phyloP scores from a whole-genome alignment of 495 filamentous ascomycete genomes.

The Amphirosellinia nigrospora region DNA sequence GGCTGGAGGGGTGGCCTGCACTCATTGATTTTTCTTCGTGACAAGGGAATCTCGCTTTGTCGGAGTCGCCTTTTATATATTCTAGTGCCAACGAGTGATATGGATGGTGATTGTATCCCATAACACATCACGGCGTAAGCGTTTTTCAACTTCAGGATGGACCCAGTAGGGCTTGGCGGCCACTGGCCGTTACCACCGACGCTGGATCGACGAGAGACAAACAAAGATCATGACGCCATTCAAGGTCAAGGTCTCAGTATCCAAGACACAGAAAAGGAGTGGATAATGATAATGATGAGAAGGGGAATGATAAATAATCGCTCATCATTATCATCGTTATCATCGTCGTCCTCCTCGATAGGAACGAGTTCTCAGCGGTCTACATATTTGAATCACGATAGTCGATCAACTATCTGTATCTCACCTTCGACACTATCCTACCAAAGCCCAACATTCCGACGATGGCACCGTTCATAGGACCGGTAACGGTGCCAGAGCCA shows the following conservation, averaged over 20 bases:
- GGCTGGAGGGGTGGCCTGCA: not conserved
- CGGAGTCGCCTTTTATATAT: not conserved
- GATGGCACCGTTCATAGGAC: conserved; percentile 26
- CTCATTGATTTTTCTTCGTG: not conserved
- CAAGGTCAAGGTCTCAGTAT: not conserved
- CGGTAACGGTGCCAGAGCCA: conserved; percentile 50
- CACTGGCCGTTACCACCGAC: not conserved
- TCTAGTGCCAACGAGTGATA: not conserved
- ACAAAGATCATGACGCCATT: not conserved
- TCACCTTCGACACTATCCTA: conserved; percentile 73
- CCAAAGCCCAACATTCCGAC: conserved; percentile 61
- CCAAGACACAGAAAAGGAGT: not conserved
- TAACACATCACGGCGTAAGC: not conserved
- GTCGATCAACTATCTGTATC: conserved; percentile 69
- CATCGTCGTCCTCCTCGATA: not conserved
- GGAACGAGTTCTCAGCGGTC: not conserved
- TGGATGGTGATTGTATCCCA: not conserved
- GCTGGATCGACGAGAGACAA: not conserved
- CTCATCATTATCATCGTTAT: too few species aligned
- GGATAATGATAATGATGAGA: not conserved
- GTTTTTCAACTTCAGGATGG: not conserved
- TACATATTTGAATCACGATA: conserved; percentile 18
- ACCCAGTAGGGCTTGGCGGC: conserved; percentile 5
- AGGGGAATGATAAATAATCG: not conserved
- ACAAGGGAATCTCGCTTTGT: not conserved